Percentiles rank a stretch among this genome's conserved stretches.
phyloP scores from a whole-genome alignment of 768 basidiomycete species.

The Tephrocybe sp. region DNA sequence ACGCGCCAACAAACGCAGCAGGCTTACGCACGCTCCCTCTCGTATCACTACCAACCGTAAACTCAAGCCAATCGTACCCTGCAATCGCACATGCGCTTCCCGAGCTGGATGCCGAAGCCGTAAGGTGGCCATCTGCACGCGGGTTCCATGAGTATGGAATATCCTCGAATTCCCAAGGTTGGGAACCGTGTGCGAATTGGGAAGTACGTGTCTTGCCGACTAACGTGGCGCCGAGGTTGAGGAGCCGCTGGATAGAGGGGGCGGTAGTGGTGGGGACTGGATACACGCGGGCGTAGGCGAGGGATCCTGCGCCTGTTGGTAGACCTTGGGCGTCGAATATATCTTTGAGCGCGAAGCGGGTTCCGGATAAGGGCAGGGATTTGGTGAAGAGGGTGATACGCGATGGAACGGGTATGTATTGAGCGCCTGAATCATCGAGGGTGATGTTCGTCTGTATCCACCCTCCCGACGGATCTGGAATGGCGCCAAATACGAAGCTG shows the following conservation, averaged over 20 bases:
- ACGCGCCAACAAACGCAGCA: conserved; percentile 35
- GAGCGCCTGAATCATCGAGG: conserved; percentile 18
- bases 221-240: conserved; percentile 46
- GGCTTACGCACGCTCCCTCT: conserved; percentile 38
- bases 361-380: conserved; percentile 37
- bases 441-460: conserved; percentile 33
- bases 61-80: conserved; percentile 37
- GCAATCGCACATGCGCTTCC: conserved; percentile 39
- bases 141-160: conserved; percentile 37
- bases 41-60: conserved; percentile 38
- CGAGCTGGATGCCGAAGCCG: conserved; percentile 36
- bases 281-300: conserved; percentile 31
- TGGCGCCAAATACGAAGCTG: conserved; percentile 40
- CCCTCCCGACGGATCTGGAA: conserved; percentile 33
- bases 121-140: conserved; percentile 34
- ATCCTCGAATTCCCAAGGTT: conserved; percentile 37
- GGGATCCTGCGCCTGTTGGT: conserved; percentile 34
- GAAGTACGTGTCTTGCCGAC: conserved; percentile 55
- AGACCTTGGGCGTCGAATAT: conserved; percentile 33
- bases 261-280: conserved; percentile 33
- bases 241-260: conserved; percentile 41
- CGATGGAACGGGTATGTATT: conserved; percentile 49
- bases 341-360: conserved; percentile 49
- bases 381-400: conserved; percentile 35
- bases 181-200: conserved; percentile 48